These are phyloP conservation scores for Oxalis stricta DNA, from an alignment of 441 rosid species.

Conservation along the genomic window DNA sequence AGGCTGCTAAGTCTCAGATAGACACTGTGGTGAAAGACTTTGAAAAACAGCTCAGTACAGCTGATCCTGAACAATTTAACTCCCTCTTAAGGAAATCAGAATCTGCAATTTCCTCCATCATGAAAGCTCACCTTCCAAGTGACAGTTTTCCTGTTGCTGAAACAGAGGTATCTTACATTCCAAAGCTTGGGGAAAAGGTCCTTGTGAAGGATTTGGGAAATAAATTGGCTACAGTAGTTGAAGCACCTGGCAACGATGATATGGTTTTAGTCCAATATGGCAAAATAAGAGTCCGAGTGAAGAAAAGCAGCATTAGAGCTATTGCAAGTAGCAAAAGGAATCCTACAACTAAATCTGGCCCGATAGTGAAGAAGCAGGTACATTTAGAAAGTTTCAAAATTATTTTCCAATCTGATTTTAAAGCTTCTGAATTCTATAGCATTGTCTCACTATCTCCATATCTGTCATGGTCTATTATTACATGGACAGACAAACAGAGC, in stretches of 20 bases:
- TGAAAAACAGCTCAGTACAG: slow-evolving; percentile 33
- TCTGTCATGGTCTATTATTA: no score
- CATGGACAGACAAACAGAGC: no score
- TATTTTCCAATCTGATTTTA: background rate
- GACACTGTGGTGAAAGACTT: slow-evolving; percentile 38
- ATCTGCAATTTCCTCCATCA: slow-evolving; percentile 49
- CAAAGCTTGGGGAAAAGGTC: slow-evolving; percentile 61
- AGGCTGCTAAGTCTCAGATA: slow-evolving; percentile 38
- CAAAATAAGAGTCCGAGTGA: slow-evolving; percentile 64
- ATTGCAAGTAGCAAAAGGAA: slow-evolving; percentile 18
- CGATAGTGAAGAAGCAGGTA: slow-evolving; percentile 40
- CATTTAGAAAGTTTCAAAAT: background rate
- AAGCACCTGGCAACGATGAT: slow-evolving; percentile 53
- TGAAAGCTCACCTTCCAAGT: slow-evolving; percentile 37
- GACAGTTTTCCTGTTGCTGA: slow-evolving; percentile 19
- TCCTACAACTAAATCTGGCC: slow-evolving; percentile 13
- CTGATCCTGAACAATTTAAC: slow-evolving; percentile 36
- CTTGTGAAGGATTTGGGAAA: slow-evolving; percentile 52
- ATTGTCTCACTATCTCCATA: no score
- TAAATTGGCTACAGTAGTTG: slow-evolving; percentile 65
- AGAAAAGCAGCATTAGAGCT: slow-evolving; percentile 43
- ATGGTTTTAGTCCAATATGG: slow-evolving; percentile 66
- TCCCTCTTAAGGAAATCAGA: slow-evolving; percentile 48
- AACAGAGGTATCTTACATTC: slow-evolving; percentile 25
- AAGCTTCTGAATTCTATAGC: background rate